Evolutionary conservation across 164 flowering plant species (phyloP), one percentile per base, ranked within the genome.

Genomic region (Taxillus chinensis): DNA sequence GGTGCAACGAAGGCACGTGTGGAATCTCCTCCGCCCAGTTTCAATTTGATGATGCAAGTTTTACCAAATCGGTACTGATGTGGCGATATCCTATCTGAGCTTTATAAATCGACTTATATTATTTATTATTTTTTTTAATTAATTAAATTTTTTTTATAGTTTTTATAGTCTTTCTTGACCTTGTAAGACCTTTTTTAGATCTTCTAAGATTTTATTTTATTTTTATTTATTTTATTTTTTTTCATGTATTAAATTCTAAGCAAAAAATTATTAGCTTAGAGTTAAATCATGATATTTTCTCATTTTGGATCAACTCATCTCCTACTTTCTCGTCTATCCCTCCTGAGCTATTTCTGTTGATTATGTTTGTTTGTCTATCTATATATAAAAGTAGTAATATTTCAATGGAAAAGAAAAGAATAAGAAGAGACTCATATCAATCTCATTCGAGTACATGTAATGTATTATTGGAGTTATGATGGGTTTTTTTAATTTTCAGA

Each of bases 171-270:
- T 62, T 86, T 86, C 87, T 86, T 85, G 91, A 83, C 91, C 89
- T 85, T 86, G 92, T 86, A 85, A 89, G 89, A 77, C 90, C 86
- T 83, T 83, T 86, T 86, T 89, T 89, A 84, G 96, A 82, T 87
- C 92, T 89, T 83, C 91, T 85, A 89, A 89, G 96, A 85, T 86
- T 89, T 77, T 46, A 4, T 5, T 0, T 45, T 14, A 15, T 39
- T 8, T 60, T 40, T 40, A 14, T 45, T 62, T 1, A 55, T 62
- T 65, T 68, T 15, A 1, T 63, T 60, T 38, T 42, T 8, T 40
- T 0, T 59, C 39, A 14, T 8, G 11, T 45, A 3, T 8, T 12
- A 9, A 48, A 58, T 46, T 61, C 66, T 63, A 46, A 56, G 39
- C 62, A 64, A 38, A 52, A 56, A 7, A 3, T 16, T 38, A 3